Evolutionary conservation across 2,329 filamentous ascomycete species (phyloP).

Genomic region (Aspergillus fumigatiaffinis): DNA sequence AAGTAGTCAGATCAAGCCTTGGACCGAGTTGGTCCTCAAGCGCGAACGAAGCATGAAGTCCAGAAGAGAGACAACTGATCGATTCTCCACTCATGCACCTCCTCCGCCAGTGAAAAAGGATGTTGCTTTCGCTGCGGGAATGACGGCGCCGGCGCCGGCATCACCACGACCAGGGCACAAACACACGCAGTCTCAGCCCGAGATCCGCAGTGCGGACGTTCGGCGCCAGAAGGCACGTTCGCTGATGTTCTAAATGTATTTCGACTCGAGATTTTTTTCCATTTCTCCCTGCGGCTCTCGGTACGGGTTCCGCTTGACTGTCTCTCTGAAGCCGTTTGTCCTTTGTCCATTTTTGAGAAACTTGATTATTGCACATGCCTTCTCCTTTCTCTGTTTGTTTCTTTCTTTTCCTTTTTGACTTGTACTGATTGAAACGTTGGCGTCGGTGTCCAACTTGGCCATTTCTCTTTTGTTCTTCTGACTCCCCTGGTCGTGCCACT

Average conservation of each 20-base stretch:
- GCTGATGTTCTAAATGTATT: conserved; percentile 35
- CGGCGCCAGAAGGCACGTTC: conserved; percentile 41
- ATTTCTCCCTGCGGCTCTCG: conserved; percentile 13
- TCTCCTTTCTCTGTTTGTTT: background rate
- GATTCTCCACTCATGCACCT: conserved; percentile 16
- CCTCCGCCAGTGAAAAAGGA: conserved; percentile 26
- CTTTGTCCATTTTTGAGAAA: background rate
- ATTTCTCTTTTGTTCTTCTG: conserved; percentile 2
- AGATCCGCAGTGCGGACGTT: conserved; percentile 31
- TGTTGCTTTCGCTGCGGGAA: conserved; percentile 16
- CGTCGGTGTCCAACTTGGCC: background rate
- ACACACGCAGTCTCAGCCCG: conserved; percentile 39
- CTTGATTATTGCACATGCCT: background rate
- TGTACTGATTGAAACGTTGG: background rate
- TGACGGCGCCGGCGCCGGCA: conserved; percentile 27
- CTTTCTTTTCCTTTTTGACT: background rate
- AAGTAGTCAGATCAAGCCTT: conserved; percentile 49
- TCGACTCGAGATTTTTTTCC: conserved; percentile 22
- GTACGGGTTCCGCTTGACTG: conserved; percentile 1
- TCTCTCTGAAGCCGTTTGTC: background rate
- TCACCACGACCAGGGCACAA: conserved; percentile 35
- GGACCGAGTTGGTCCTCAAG: conserved; percentile 59
- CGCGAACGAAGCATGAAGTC: conserved; percentile 39
- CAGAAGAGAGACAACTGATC: conserved; percentile 27
- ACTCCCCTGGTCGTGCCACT: conserved; percentile 3